Conservation (phyloP, 371 early-diverging fungal species). For the Dichotomocladium elegans region DNA sequence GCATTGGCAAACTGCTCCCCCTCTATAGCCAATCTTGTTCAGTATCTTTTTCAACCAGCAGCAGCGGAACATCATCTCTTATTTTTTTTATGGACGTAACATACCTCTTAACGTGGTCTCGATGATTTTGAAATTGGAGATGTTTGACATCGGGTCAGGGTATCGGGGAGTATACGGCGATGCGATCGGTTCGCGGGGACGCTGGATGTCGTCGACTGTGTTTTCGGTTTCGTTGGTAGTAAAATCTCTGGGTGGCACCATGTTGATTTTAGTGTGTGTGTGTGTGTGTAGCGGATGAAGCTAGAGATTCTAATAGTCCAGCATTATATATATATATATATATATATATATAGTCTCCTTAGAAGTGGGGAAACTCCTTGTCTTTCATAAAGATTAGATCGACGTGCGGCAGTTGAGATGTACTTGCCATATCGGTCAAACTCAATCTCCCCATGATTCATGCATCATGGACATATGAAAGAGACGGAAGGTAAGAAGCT, state of each 20-base stretch:
- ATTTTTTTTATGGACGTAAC: too few relatives aligned
- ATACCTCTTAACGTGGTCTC: conserved; percentile 91
- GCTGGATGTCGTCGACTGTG: conserved; percentile 6
- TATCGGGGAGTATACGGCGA: conserved; percentile 60
- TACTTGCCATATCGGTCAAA: conserved; percentile 5
- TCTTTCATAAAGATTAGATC: conserved; percentile 5
- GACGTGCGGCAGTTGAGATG: background rate
- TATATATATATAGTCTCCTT: too few relatives aligned
- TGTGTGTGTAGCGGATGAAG: too few relatives aligned
- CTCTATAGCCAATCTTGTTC: conserved; percentile 65
- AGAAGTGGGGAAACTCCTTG: background rate
- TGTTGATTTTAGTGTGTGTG: background rate
- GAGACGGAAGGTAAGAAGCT: too few relatives aligned
- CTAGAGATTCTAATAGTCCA: background rate
- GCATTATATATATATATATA: too few relatives aligned
- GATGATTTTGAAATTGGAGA: conserved; percentile 91
- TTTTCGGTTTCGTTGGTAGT: background rate
- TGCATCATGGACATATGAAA: too few relatives aligned
- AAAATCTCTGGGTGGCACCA: conserved; percentile 9
- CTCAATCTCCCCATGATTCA: too few relatives aligned
- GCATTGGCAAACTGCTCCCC: conserved; percentile 98
- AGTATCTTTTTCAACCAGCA: background rate
- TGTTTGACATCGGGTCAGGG: conserved; percentile 78
- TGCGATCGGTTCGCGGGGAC: conserved; percentile 29
- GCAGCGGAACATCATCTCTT: too few relatives aligned